Evolutionary conservation across 768 basidiomycete species (phyloP), one percentile per base, ranked within the genome.

Genomic region (Collybia sordida): DNA sequence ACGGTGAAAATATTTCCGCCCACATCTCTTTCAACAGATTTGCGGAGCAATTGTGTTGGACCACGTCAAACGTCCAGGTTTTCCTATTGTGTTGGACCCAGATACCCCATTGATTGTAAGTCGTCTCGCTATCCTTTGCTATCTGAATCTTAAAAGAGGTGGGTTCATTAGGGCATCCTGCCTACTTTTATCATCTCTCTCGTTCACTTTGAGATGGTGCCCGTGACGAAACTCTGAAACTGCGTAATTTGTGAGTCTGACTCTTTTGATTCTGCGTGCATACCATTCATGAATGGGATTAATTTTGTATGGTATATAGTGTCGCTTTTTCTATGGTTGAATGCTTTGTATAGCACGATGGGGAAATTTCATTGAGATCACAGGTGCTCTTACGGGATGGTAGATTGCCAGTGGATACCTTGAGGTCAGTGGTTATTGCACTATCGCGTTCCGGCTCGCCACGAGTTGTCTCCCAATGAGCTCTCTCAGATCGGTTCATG

Each of bases 381-480:
- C n/a, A n/a, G n/a, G n/a, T n/a, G n/a, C n/a, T n/a, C n/a, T n/a
- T n/a, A n/a, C n/a, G n/a, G n/a, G n/a, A n/a, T n/a, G n/a, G n/a
- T n/a, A n/a, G n/a, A n/a, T n/a, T n/a, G n/a, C n/a, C n/a, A n/a
- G n/a, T n/a, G n/a, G n/a, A n/a, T n/a, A n/a, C n/a, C n/a, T n/a
- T n/a, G n/a, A n/a, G n/a, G n/a, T n/a, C n/a, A n/a, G n/a, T n/a
- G n/a, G n/a, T n/a, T n/a, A n/a, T n/a, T 2, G 74, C 69, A 18
- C 62, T 71, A 7, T 66, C 64, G 47, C 69, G 70, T 39, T 66
- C 66, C 2, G 64, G 68, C 31, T 72, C 62, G 19, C 79, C 7
- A 81, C 71, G 9, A 82, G 66, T 3, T 62, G 62, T 54, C 73
- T 74, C 22, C 68, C 71, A 31, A 78, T 63, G 1, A 80, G 74